phyloP scores from a whole-genome alignment of 306 rosid species.

The Ochetophila trinervis region DNA sequence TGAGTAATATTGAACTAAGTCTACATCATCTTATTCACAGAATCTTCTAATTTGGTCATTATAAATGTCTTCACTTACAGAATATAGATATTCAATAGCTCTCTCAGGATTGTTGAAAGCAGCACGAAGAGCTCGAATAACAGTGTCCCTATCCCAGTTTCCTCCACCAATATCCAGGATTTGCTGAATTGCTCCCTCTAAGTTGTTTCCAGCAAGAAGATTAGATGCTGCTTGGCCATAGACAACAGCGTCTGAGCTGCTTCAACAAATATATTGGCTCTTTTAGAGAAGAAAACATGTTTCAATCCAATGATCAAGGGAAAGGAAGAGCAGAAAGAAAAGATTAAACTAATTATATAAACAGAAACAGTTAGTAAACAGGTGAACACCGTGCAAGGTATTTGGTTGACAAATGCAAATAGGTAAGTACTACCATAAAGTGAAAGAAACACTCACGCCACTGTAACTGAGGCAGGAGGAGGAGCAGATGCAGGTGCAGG shows the following conservation, averaged over 20 bases:
- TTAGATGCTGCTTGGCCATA: conserved; percentile 89
- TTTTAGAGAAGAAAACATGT: neutral
- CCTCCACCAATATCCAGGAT: conserved; percentile 92
- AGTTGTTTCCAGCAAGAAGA: conserved; percentile 79
- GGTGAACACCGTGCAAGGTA: too few species aligned
- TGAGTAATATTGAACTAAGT: too few species aligned
- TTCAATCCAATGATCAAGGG: neutral
- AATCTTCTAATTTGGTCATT: neutral
- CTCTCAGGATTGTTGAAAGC: conserved; percentile 95
- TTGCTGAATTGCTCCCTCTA: conserved; percentile 76
- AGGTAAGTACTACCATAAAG: too few species aligned
- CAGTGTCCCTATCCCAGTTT: conserved; percentile 90
- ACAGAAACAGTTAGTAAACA: neutral
- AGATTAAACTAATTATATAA: conserved; percentile 4
- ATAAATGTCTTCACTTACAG: conserved; percentile 50
- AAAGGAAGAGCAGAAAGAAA: neutral
- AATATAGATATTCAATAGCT: conserved; percentile 85
- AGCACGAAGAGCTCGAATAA: conserved; percentile 85
- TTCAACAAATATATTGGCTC: conserved; percentile 14
- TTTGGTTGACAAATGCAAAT: too few species aligned
- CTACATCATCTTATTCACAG: too few species aligned
- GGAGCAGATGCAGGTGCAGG: conserved; percentile 10
- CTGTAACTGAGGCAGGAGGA: conserved; percentile 27
- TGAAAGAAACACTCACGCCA: conserved; percentile 28
- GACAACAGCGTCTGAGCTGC: conserved; percentile 58